Conservation (phyloP, 2,329 filamentous ascomycete genomes). For the Macrophomina phaseolina region DNA sequence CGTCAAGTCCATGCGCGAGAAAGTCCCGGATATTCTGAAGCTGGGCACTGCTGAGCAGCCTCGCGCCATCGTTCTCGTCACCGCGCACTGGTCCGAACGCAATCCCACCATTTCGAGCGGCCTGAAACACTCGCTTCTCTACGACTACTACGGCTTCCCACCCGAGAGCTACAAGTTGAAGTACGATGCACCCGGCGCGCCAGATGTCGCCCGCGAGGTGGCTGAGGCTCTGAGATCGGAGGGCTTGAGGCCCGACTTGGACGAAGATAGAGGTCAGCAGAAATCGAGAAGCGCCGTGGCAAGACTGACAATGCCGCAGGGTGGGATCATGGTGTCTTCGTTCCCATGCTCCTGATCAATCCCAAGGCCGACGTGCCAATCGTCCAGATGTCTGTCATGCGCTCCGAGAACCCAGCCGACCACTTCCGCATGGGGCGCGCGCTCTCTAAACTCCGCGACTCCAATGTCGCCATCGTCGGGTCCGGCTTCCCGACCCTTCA, state of each 20-base stretch:
- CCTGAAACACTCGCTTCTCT: conserved; percentile 56
- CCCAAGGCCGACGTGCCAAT: conserved; percentile 60
- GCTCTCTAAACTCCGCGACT: conserved; percentile 55
- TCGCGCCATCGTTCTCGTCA: conserved; percentile 62
- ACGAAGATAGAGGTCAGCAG: conserved; percentile 40
- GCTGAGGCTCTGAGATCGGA: conserved; percentile 52
- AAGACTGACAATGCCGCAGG: conserved; percentile 35
- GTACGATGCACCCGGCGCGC: conserved; percentile 63
- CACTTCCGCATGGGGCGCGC: conserved; percentile 62
- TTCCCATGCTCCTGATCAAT: conserved; percentile 62
- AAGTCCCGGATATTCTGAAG: conserved; percentile 62
- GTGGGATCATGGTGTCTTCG: conserved; percentile 68
- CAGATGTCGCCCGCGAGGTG: conserved; percentile 58
- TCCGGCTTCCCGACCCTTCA: conserved; percentile 66
- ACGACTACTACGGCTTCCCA: conserved; percentile 67
- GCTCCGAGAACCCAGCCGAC: conserved; percentile 55
- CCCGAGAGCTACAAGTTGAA: conserved; percentile 60
- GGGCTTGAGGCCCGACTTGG: conserved; percentile 50
- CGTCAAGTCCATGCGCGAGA: conserved; percentile 57
- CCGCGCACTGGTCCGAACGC: conserved; percentile 62
- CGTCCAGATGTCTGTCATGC: conserved; percentile 63
- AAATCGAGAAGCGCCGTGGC: background rate
- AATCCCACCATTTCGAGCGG: conserved; percentile 59
- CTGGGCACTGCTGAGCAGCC: conserved; percentile 58
- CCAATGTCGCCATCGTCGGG: conserved; percentile 65